Percentiles rank a stretch among this genome's conserved stretches.
Evolutionary conservation across 345 rosid genomes (phyloP).

Genomic region (Populus davidiana): DNA sequence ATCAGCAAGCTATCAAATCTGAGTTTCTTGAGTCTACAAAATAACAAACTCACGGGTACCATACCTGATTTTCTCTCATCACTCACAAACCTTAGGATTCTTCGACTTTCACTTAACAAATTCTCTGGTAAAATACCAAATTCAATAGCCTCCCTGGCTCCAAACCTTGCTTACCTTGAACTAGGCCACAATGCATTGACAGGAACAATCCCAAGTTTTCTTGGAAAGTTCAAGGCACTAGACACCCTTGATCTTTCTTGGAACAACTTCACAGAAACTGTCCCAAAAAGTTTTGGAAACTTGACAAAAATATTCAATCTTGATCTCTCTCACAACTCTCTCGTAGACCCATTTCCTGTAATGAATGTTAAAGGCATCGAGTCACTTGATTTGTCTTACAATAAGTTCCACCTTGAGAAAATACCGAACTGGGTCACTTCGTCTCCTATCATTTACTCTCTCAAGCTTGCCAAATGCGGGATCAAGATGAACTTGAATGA

Average conservation of each 20-base stretch:
- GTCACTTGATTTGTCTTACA: constrained; percentile 66
- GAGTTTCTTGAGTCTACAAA: constrained; percentile 24
- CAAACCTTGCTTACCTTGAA: constrained; percentile 43
- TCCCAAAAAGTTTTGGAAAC: constrained; percentile 59
- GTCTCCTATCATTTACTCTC: constrained; percentile 62
- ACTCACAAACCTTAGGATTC: constrained; percentile 35
- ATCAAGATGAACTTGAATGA: constrained; percentile 48
- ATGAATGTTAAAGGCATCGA: constrained; percentile 74
- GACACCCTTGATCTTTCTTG: constrained; percentile 66
- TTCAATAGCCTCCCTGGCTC: constrained; percentile 48
- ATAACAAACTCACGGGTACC: constrained; percentile 54
- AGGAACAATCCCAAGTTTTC: constrained; percentile 54
- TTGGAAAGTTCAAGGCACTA: constrained; percentile 52
- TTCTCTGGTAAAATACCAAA: constrained; percentile 58
- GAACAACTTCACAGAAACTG: constrained; percentile 42
- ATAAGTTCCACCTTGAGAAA: constrained; percentile 46
- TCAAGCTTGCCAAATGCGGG: constrained; percentile 72
- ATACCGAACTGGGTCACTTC: constrained; percentile 79
- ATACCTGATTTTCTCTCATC: constrained; percentile 58
- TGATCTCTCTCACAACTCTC: constrained; percentile 57
- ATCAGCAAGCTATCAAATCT: constrained; percentile 43
- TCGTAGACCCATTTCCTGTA: constrained; percentile 65
- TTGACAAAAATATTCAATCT: constrained; percentile 80
- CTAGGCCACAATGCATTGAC: constrained; percentile 56
- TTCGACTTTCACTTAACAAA: constrained; percentile 47